A percentile compares a stretch with the other conserved stretches of the same genome.
These are phyloP conservation scores for Rhizopogon vinicolor DNA, from an alignment of 768 basidiomycete genomes.

Conservation along the genomic window DNA sequence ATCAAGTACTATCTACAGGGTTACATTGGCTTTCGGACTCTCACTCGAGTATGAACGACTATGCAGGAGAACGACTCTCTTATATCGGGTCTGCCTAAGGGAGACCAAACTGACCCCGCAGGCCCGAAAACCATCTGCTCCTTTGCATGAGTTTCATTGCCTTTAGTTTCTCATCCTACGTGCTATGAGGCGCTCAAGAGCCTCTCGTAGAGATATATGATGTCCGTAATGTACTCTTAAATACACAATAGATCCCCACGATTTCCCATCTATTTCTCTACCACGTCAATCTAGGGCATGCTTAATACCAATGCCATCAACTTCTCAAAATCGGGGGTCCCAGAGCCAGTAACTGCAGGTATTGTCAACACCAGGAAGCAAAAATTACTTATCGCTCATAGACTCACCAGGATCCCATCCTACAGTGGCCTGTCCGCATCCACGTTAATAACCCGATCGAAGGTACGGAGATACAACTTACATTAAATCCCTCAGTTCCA, in stretches of 20 bases:
- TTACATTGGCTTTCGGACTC: no score
- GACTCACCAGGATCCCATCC: slow-evolving; percentile 57
- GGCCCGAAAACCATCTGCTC: no score
- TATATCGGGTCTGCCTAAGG: no score
- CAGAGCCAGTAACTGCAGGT: slow-evolving; percentile 46
- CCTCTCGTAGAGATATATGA: neutral
- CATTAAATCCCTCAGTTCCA: slow-evolving; percentile 33
- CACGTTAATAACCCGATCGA: neutral
- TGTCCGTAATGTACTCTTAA: neutral
- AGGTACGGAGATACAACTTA: slow-evolving; percentile 24
- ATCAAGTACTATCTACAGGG: neutral
- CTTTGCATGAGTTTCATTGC: no score
- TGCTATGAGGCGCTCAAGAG: no score
- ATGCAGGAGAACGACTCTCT: no score
- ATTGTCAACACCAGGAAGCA: slow-evolving; percentile 3
- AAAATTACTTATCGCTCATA: slow-evolving; percentile 9
- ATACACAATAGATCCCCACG: neutral
- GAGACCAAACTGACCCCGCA: no score
- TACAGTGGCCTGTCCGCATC: slow-evolving; percentile 32
- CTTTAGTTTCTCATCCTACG: neutral
- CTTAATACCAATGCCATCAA: slow-evolving; percentile 34
- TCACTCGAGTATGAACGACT: no score
- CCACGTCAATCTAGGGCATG: neutral
- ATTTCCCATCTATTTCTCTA: neutral
- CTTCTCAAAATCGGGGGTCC: slow-evolving; percentile 49